These are phyloP conservation scores for Veloboletus limbatus DNA, from an alignment of 1,284 basidiomycete species.

Conservation along the genomic window DNA sequence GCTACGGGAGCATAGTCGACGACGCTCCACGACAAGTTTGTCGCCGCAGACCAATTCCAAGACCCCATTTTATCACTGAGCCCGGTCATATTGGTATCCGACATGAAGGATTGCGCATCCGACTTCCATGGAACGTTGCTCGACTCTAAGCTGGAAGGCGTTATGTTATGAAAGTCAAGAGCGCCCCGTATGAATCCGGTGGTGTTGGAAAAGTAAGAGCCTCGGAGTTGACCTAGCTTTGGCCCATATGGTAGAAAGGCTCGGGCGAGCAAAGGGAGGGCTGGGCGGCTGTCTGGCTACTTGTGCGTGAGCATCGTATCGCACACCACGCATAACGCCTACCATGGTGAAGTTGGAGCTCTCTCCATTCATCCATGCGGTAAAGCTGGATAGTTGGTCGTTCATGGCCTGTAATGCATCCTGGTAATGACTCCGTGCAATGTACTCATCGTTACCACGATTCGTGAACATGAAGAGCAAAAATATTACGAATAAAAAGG, in stretches of 20 bases:
- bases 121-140: conserved; percentile 46
- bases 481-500: conserved; percentile 70
- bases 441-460: conserved; percentile 61
- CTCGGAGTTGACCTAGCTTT: conserved; percentile 42
- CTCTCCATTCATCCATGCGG: conserved; percentile 71
- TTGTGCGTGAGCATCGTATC: conserved; percentile 3
- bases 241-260: conserved; percentile 47
- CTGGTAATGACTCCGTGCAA: conserved; percentile 59
- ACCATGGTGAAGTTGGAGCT: conserved; percentile 67
- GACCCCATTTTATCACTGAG: conserved; percentile 45
- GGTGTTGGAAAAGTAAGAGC: conserved; percentile 70
- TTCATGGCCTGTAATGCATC: conserved; percentile 56
- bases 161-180: conserved; percentile 61
- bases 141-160: conserved; percentile 40
- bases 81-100: conserved; percentile 50
- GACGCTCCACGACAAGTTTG: conserved; percentile 62
- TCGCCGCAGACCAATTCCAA: conserved; percentile 69
- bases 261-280: conserved; percentile 48
- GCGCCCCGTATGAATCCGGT: conserved; percentile 74
- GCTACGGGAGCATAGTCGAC: conserved; percentile 49
- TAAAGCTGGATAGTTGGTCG: conserved; percentile 65
- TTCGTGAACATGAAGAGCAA: conserved; percentile 75
- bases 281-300: conserved; percentile 50
- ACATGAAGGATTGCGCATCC: conserved; percentile 48
- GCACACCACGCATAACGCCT: conserved; percentile 25